These are phyloP conservation scores for Tetrapisispora nanseiensis DNA, from an alignment of 805 yeast genomes.

Conservation along the genomic window DNA sequence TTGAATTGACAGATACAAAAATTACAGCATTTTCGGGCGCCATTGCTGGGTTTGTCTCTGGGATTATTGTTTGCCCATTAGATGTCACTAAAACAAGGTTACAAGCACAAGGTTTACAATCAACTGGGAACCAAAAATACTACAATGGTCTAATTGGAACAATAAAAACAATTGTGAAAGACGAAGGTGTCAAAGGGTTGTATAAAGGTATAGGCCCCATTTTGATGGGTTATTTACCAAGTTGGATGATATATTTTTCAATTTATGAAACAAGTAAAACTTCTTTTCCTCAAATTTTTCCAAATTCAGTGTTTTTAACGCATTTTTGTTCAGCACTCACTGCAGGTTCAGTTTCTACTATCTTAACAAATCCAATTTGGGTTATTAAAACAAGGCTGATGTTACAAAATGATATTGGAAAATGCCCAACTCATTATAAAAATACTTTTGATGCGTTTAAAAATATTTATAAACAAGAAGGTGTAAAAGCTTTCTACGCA, in stretches of 20 bases:
- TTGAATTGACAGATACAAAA: conserved; percentile 31
- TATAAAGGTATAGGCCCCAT: conserved; percentile 92
- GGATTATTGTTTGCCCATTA: conserved; percentile 84
- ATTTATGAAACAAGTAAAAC: conserved; percentile 74
- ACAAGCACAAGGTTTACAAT: conserved; percentile 74
- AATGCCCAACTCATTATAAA: conserved; percentile 33
- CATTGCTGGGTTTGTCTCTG: conserved; percentile 84
- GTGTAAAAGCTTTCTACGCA: conserved; percentile 69
- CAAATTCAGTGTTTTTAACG: conserved; percentile 30
- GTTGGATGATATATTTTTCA: conserved; percentile 94
- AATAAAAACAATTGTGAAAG: conserved; percentile 50
- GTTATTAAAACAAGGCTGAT: conserved; percentile 91
- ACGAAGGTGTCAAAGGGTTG: conserved; percentile 76
- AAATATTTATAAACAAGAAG: conserved; percentile 73
- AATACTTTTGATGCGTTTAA: conserved; percentile 79
- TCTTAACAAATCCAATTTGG: conserved; percentile 92
- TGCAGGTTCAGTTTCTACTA: conserved; percentile 82
- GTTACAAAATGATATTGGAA: conserved; percentile 50
- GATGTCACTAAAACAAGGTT: conserved; percentile 92
- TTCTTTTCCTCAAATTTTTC: conserved; percentile 37
- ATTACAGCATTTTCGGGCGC: conserved; percentile 84
- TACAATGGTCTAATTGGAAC: conserved; percentile 59
- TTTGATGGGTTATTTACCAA: conserved; percentile 86
- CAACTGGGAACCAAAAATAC: conserved; percentile 24
- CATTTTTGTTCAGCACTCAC: conserved; percentile 56